phyloP scores from a whole-genome alignment of 2,329 filamentous ascomycete genomes.

The Pezizomycotina sp. region DNA sequence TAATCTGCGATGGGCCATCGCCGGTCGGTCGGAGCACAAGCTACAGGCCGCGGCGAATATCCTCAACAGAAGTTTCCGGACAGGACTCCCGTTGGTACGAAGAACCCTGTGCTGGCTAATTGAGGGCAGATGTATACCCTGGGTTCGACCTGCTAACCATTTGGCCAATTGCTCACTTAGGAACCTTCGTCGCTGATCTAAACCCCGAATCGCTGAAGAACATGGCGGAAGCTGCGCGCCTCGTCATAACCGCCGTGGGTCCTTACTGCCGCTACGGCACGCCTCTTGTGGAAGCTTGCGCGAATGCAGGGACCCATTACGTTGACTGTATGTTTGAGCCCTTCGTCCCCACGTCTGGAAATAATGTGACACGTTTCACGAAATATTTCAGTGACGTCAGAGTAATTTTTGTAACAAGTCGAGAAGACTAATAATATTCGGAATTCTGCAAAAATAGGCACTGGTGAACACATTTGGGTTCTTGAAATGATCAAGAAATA shows the following conservation, averaged over 20 bases:
- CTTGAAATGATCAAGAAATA: constrained; percentile 46
- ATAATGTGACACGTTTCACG: background rate
- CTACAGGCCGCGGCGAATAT: constrained; percentile 51
- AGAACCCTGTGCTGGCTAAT: constrained; percentile 7
- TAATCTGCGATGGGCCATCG: constrained; percentile 71
- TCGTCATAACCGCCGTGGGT: constrained; percentile 29
- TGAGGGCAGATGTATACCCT: background rate
- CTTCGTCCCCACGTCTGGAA: constrained; percentile 24
- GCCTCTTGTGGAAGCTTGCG: constrained; percentile 47
- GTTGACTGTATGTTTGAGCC: constrained; percentile 37
- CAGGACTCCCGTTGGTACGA: constrained; percentile 50
- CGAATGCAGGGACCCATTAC: constrained; percentile 48
- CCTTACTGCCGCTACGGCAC: constrained; percentile 46
- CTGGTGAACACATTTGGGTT: constrained; percentile 49
- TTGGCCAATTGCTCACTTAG: background rate
- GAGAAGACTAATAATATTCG: constrained; percentile 1
- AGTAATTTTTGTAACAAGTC: constrained; percentile 3
- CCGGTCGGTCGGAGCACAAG: constrained; percentile 64
- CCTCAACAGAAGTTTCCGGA: constrained; percentile 51
- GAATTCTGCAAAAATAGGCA: constrained; percentile 28
- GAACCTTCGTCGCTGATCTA: constrained; percentile 37
- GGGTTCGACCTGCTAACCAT: background rate
- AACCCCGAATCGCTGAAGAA: background rate
- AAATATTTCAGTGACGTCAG: constrained; percentile 7
- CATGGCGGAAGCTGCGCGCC: too few species aligned